Evolutionary conservation across 805 yeast species (phyloP).

Genomic region (Clavispora fructus): DNA sequence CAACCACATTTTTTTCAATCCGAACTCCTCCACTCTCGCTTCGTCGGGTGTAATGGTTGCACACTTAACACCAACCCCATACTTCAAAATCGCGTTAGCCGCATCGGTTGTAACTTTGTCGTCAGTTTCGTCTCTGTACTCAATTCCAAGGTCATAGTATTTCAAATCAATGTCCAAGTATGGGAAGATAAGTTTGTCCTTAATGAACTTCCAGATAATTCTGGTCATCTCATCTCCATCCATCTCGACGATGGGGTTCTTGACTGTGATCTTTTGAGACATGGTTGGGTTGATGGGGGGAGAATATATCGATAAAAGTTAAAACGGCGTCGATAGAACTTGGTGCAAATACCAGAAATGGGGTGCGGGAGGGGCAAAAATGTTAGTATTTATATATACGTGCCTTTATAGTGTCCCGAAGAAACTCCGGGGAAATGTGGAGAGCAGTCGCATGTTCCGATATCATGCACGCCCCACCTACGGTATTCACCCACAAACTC

Average conservation of each 20-base stretch:
- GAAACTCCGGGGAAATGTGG: constrained; percentile 1
- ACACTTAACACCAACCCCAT: constrained; percentile 79
- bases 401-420: background rate
- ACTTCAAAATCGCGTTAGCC: constrained; percentile 66
- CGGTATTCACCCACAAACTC: background rate
- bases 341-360: background rate
- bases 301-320: background rate
- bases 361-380: background rate
- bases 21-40: constrained; percentile 69
- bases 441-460: background rate
- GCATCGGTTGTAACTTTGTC: constrained; percentile 76
- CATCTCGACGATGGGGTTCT: constrained; percentile 69
- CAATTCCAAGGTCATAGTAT: constrained; percentile 69
- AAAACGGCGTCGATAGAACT: background rate
- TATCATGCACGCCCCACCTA: background rate
- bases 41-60: constrained; percentile 86
- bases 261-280: constrained; percentile 54
- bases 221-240: constrained; percentile 89
- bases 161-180: constrained; percentile 69
- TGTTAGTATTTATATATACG: background rate
- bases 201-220: constrained; percentile 75
- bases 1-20: constrained; percentile 75
- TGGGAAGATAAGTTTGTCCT: constrained; percentile 61
- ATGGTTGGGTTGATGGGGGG: background rate
- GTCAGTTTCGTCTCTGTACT: constrained; percentile 62